phyloP scores from a whole-genome alignment of 352 stramenopile genomes.

The Phytophthora capsici region DNA sequence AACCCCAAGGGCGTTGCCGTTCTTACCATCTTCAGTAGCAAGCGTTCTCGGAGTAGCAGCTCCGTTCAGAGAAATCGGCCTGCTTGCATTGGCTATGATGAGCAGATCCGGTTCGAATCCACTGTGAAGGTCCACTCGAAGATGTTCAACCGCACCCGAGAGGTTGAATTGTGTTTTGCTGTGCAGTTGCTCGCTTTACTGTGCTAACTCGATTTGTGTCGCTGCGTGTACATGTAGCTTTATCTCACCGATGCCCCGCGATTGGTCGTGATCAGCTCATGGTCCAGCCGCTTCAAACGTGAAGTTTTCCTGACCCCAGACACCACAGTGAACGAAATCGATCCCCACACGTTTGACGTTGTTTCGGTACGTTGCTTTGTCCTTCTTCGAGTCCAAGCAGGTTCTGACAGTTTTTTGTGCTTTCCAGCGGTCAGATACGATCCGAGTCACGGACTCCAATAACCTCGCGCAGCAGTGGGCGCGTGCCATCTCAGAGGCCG shows the following conservation, averaged over 20 bases:
- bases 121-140: conserved; percentile 82
- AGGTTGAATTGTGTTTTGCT: conserved; percentile 43
- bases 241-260: conserved; percentile 76
- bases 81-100: conserved; percentile 69
- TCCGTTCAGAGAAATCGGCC: conserved; percentile 58
- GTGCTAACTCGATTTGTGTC: conserved; percentile 5
- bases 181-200: background rate
- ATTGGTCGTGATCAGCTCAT: conserved; percentile 72
- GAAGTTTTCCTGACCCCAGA: conserved; percentile 67
- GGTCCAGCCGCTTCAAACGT: conserved; percentile 75
- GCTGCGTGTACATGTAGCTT: too few species aligned
- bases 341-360: conserved; percentile 79
- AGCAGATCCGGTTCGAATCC: conserved; percentile 72
- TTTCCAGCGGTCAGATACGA: conserved; percentile 59
- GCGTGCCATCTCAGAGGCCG: conserved; percentile 46
- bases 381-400: background rate
- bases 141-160: conserved; percentile 79
- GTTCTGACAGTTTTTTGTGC: conserved; percentile 11
- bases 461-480: conserved; percentile 74
- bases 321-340: conserved; percentile 75
- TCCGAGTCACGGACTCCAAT: conserved; percentile 63
- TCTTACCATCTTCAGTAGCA: conserved; percentile 25
- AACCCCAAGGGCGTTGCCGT: background rate
- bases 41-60: conserved; percentile 70
- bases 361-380: conserved; percentile 55